phyloP scores from a whole-genome alignment of 177 flowering plant species.

The Vitis hybrid region DNA sequence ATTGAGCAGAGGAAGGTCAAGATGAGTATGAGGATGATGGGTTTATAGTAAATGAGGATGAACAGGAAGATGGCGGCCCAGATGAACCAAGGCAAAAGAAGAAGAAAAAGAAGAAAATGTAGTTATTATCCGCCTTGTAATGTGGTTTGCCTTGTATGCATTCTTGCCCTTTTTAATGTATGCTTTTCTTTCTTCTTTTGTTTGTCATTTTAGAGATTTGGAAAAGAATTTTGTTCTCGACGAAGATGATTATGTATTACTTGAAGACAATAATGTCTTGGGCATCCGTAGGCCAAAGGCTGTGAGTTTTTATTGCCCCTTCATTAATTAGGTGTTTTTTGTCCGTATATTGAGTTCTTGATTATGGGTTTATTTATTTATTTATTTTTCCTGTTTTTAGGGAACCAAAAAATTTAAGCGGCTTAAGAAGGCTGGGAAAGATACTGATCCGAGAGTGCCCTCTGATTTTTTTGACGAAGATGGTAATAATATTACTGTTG shows the following conservation, averaged over 20 bases:
- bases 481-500: conserved; percentile 7
- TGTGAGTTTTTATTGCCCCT: conserved; percentile 21
- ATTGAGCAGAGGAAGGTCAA: conserved; percentile 67
- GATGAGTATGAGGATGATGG: conserved; percentile 96
- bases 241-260: conserved; percentile 91
- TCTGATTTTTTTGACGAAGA: conserved; percentile 73
- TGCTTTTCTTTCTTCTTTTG: not conserved
- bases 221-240: conserved; percentile 70
- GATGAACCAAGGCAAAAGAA: conserved; percentile 71
- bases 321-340: not conserved
- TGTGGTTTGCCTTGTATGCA: not conserved
- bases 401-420: conserved; percentile 82
- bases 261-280: conserved; percentile 66
- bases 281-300: conserved; percentile 58
- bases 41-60: conserved; percentile 82
- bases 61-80: conserved; percentile 41
- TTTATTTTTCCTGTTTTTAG: conserved; percentile 27
- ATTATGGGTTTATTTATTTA: not conserved
- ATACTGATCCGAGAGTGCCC: conserved; percentile 39
- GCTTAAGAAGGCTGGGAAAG: conserved; percentile 78
- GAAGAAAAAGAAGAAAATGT: conserved; percentile 86
- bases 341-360: no score
- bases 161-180: no score
- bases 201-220: conserved; percentile 47
- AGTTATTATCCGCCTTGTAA: no score